phyloP scores from a whole-genome alignment of 768 basidiomycete genomes.

The Holtermannia corniformis region DNA sequence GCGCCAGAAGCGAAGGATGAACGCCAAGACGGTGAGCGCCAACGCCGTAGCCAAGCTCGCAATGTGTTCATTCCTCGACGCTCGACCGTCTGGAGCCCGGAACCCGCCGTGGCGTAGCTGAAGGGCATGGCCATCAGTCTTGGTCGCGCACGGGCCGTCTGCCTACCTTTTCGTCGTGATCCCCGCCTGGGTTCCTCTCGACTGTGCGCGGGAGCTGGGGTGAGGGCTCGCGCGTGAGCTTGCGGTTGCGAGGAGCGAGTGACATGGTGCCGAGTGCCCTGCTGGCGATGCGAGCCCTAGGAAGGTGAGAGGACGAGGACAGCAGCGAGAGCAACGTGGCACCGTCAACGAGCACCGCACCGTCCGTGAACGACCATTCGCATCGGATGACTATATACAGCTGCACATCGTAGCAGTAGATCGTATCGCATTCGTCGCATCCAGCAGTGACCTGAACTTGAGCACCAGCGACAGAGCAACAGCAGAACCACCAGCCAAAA shows the following conservation, averaged over 20 bases:
- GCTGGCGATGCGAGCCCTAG: neutral
- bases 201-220: conserved; percentile 6
- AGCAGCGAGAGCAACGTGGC: neutral
- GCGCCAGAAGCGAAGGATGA: conserved; percentile 82
- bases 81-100: conserved; percentile 1
- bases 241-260: conserved; percentile 10
- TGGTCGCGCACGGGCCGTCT: neutral
- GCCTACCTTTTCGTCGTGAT: conserved; percentile 13
- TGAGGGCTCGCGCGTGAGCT: neutral
- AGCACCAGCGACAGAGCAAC: too few species aligned
- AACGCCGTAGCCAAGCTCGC: conserved; percentile 13
- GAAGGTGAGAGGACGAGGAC: too few species aligned
- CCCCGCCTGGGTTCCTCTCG: neutral
- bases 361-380: too few species aligned
- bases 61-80: conserved; percentile 16
- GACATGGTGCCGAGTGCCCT: conserved; percentile 6
- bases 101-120: conserved; percentile 8
- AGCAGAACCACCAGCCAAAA: too few species aligned
- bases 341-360: too few species aligned
- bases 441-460: too few species aligned
- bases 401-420: too few species aligned
- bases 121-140: neutral
- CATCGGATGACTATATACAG: too few species aligned
- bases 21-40: conserved; percentile 56
- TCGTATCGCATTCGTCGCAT: too few species aligned